Conservation (phyloP, 2,329 filamentous ascomycete species). For the Lachnellula occidentalis region DNA sequence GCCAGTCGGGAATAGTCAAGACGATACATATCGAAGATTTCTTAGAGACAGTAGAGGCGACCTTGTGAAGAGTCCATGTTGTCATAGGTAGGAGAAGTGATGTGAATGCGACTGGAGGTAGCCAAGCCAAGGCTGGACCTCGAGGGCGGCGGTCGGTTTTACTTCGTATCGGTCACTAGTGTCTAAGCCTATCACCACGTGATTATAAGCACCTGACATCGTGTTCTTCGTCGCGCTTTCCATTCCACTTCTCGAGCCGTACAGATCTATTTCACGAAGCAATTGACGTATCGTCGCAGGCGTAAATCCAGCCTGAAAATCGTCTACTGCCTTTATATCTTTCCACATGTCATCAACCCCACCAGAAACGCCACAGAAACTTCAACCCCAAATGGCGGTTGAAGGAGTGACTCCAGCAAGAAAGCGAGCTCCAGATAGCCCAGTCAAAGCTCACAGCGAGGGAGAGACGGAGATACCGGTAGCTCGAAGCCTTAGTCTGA, state of each 20-base stretch:
- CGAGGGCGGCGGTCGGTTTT: slow-evolving; percentile 1
- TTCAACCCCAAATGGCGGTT: slow-evolving; percentile 10
- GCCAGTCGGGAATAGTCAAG: slow-evolving; percentile 3
- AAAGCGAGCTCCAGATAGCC: neutral
- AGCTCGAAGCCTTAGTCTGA: slow-evolving; percentile 27
- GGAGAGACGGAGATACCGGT: neutral
- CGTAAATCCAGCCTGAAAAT: neutral
- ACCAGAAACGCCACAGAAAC: slow-evolving; percentile 11
- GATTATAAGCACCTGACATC: neutral
- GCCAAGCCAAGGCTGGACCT: slow-evolving; percentile 15
- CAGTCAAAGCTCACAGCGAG: neutral
- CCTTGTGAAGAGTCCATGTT: slow-evolving; percentile 9
- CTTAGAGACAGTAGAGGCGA: neutral
- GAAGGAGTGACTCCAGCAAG: neutral
- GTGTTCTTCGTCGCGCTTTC: neutral
- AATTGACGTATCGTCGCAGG: neutral
- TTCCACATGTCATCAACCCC: slow-evolving; percentile 16
- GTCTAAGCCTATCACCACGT: slow-evolving; percentile 8
- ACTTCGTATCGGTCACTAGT: neutral
- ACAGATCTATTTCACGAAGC: neutral
- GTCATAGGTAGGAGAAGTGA: neutral
- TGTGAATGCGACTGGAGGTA: too few relatives aligned
- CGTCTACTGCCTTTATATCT: neutral
- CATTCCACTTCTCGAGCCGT: neutral
- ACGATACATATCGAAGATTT: slow-evolving; percentile 14